Base-by-base conservation (phyloP, 441 rosid genomes). In the Eruca vesicaria region DNA sequence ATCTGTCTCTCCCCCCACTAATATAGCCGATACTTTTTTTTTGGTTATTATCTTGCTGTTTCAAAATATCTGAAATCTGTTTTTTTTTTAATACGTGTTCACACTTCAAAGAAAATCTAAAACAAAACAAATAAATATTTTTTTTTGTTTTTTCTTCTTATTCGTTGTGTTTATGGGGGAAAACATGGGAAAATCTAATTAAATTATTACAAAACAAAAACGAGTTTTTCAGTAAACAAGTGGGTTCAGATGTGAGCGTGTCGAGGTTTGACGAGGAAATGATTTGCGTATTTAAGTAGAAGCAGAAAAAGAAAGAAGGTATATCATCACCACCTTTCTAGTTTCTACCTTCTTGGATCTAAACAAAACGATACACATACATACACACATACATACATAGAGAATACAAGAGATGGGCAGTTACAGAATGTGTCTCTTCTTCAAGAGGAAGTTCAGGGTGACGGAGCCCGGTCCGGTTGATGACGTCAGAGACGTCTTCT, bases 401-500 rank as follows among this genome's bases (percentile, higher is more conserved):
- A 63, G 38, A 16, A 38, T 3, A 45, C 48, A 14, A 58, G 23
- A 18, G 57, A 91, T 89, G 96, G 88, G 90, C 36, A 88, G 82
- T 75, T 90, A 85, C 76, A 79, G 81, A 78, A 63, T 83, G 63
- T 88, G 92, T 66, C 61, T 86, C 31, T 77, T 88, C 79, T 90
- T 88, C 78, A 86, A 82, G 3, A 76, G 91, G 81, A 85, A 79
- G 81, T 90, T 86, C 81, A 82, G 80, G 66, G 43, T 83, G 8
- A 84, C 82, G 35, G 88, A 83, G 74, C 84, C 87, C 1, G 86
- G 79, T 65, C 90, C 92, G 4, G 91, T 87, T 3, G 76, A 23
- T 56, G 92, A 88, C 76, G 82, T 90, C 21, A 83, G 56, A 73
- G 78, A 74, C 29, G 76, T 83, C 6, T 90, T 90, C 68, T 36